Base-by-base conservation (phyloP, 345 rosid species). In the Combretum micranthum region DNA sequence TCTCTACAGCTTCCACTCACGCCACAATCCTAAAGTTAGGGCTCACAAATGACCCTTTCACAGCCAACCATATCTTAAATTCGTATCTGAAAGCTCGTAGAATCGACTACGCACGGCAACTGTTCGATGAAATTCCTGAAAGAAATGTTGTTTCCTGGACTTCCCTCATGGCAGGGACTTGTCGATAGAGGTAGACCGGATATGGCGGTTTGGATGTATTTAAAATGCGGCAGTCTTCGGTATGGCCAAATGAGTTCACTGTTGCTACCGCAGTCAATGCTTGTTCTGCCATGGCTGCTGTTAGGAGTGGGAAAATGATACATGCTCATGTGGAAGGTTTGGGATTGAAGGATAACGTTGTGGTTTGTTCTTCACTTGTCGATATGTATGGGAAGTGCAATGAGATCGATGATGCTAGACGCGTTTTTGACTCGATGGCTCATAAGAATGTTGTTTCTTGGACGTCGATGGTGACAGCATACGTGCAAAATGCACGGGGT, bases 351-450 rank as follows among this genome's bases (percentile, higher is more conserved):
- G 48, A 56, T 17, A 77, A 87, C 55, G 66, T 70, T 13, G 96
- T 85, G 66, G 85, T 83, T 26, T 78, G 75, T 45, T 83, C 96
- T 62, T 80, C 97, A 12, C 87, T 87, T 62, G 72, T 90, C 62
- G 85, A 85, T 58, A 90, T 90, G 96, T 90, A 87, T 52, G 97
- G 97, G 47, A 84, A 90, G 73, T 87, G 96, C 74, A 87, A 84
- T 37, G 86, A 81, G 16, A 77, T 81, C 20, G 83, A 77, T 39
- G 65, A 73, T 0, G 88, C 95, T 18, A 75, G 83, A 66, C 68
- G 62, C 76, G 87, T 85, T 74, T 90, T 87, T 37, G 70, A 87
- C 68, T 65, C 59, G 4, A 90, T 85, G 90, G 60, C 42, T 20
- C 65, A 8, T 65, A 80, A 72, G 71, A 85, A 87, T 58, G 64